phyloP scores from a whole-genome alignment of 352 stramenopile genomes.

The Peronospora tabacina region DNA sequence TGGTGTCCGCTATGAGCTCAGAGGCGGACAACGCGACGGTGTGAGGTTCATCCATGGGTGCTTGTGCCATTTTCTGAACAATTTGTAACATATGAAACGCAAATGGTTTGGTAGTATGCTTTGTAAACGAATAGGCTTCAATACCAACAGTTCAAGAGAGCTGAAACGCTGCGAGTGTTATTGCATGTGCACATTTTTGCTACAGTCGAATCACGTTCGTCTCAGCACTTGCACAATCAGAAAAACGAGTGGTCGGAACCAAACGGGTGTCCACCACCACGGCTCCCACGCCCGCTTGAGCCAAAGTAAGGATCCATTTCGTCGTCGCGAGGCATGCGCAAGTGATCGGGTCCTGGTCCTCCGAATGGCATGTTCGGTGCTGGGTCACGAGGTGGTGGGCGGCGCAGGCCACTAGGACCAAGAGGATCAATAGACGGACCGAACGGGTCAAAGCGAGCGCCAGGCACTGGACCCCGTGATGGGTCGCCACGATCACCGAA shows the following conservation, averaged over 20 bases:
- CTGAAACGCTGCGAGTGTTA: neutral
- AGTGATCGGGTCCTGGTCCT: slow-evolving; percentile 65
- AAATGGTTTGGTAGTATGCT: neutral
- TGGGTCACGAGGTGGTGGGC: slow-evolving; percentile 30
- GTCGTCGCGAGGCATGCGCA: slow-evolving; percentile 70
- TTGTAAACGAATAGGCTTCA: slow-evolving; percentile 1
- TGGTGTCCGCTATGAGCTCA: slow-evolving; percentile 18
- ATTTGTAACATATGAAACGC: neutral
- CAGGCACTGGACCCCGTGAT: slow-evolving; percentile 50
- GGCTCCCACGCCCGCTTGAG: slow-evolving; percentile 18
- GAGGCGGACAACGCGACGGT: slow-evolving; percentile 6
- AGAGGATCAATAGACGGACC: slow-evolving; percentile 53
- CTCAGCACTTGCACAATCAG: slow-evolving; percentile 12
- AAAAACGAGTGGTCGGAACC: slow-evolving; percentile 67
- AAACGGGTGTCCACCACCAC: slow-evolving; percentile 43
- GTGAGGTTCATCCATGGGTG: neutral
- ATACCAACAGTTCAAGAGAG: slow-evolving; percentile 1
- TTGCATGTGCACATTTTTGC: neutral
- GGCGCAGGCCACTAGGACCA: slow-evolving; percentile 35
- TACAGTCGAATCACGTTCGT: neutral
- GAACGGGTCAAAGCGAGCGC: slow-evolving; percentile 79
- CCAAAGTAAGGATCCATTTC: slow-evolving; percentile 46
- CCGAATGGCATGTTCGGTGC: slow-evolving; percentile 62
- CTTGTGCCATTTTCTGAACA: neutral
- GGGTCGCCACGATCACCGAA: slow-evolving; percentile 60